Conservation (phyloP, 1,284 basidiomycete genomes). For the Pseudozyma hubeiensis region DNA sequence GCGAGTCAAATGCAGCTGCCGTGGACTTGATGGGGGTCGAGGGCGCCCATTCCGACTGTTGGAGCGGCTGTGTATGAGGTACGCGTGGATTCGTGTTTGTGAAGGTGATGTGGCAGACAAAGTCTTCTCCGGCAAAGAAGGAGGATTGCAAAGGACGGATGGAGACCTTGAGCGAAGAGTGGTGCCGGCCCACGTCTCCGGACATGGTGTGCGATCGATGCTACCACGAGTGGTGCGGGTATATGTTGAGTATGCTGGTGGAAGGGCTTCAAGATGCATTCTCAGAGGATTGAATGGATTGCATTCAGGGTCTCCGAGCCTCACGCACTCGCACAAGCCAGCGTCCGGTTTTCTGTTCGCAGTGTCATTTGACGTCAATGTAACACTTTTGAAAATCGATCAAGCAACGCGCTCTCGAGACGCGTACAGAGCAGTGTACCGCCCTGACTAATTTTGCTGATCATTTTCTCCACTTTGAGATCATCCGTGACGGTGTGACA, state of each 20-base stretch:
- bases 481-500: background rate
- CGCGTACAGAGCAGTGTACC: background rate
- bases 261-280: background rate
- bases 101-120: conserved; percentile 85
- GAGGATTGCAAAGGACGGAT: conserved; percentile 82
- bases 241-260: background rate
- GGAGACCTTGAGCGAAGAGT: conserved; percentile 69
- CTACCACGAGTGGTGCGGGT: background rate
- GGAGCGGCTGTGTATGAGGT: conserved; percentile 71
- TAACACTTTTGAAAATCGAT: background rate
- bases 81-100: conserved; percentile 76
- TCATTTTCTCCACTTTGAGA: conserved; percentile 5
- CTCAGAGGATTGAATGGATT: too few species aligned
- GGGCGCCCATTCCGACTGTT: conserved; percentile 33
- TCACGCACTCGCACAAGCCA: too few species aligned
- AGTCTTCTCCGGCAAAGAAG: conserved; percentile 90
- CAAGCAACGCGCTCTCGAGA: conserved; percentile 5
- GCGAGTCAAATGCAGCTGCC: background rate
- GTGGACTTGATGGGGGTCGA: conserved; percentile 2
- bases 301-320: too few species aligned
- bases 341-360: too few species aligned
- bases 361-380: background rate
- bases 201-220: conserved; percentile 16
- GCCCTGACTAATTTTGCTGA: conserved; percentile 8
- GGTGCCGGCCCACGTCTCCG: conserved; percentile 5